Evolutionary conservation across 768 basidiomycete species (phyloP).

Genomic region (Lyophyllum shimeji): DNA sequence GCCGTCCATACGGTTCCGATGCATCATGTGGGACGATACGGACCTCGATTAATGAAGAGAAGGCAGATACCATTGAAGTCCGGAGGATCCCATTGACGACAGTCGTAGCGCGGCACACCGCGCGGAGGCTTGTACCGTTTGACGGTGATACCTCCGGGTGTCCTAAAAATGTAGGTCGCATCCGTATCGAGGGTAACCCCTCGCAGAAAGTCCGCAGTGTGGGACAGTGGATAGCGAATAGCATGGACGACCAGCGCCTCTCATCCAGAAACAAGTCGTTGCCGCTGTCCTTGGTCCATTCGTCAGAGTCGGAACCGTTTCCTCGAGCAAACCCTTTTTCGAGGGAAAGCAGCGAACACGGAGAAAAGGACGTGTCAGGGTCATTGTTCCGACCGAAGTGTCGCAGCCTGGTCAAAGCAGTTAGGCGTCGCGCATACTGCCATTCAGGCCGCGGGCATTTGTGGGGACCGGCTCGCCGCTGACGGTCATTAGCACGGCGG

Average conservation of each 20-base stretch:
- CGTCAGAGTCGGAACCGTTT: background rate
- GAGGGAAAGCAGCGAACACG: background rate
- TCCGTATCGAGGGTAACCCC: background rate
- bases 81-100: no score
- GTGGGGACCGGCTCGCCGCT: background rate
- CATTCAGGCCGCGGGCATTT: conserved; percentile 4
- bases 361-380: background rate
- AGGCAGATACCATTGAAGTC: no score
- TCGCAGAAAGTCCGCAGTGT: background rate
- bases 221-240: background rate
- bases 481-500: background rate
- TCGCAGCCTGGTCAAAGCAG: background rate
- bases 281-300: background rate
- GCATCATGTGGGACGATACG: no score
- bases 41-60: no score
- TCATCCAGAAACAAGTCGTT: background rate
- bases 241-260: background rate
- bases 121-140: background rate
- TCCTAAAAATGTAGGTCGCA: background rate
- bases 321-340: background rate
- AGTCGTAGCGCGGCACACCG: no score
- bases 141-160: background rate
- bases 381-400: background rate
- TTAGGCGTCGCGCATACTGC: conserved; percentile 1
- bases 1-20: no score